Conservation (phyloP, 352 stramenopile species). For the Globisporangium sylvaticum region DNA sequence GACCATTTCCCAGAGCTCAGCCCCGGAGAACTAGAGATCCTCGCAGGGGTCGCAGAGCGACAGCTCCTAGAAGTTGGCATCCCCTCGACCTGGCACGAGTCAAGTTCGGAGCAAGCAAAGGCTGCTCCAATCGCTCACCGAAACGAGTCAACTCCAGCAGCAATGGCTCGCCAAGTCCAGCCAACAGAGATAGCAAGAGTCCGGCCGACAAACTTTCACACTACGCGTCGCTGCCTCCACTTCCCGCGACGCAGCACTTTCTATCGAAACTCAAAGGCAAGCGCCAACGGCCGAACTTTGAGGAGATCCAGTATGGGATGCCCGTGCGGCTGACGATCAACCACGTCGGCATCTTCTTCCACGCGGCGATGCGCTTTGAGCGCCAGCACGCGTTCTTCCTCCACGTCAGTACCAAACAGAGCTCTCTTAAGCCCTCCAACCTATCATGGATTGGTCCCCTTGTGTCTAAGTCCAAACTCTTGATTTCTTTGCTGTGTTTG, state of each 20-base stretch:
- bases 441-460: not conserved
- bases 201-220: not conserved
- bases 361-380: conserved; percentile 47
- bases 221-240: conserved; percentile 21
- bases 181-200: not conserved
- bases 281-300: conserved; percentile 29
- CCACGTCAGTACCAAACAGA: conserved; percentile 27
- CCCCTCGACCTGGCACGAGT: not conserved
- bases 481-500: not conserved
- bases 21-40: conserved; percentile 26
- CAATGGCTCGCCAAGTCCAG: not conserved
- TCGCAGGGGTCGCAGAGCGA: conserved; percentile 30
- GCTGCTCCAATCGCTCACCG: too few relatives aligned
- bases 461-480: not conserved
- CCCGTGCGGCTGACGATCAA: conserved; percentile 52
- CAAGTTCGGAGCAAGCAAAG: not conserved
- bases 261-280: conserved; percentile 59
- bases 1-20: conserved; percentile 17
- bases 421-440: not conserved
- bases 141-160: not conserved
- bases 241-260: conserved; percentile 58
- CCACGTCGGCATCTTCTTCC: conserved; percentile 54
- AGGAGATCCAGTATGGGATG: conserved; percentile 46
- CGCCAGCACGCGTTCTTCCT: conserved; percentile 49
- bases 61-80: conserved; percentile 27